These are phyloP conservation scores for Microthyrium microscopicum DNA, from an alignment of 2,329 filamentous ascomycete genomes.

Conservation along the genomic window DNA sequence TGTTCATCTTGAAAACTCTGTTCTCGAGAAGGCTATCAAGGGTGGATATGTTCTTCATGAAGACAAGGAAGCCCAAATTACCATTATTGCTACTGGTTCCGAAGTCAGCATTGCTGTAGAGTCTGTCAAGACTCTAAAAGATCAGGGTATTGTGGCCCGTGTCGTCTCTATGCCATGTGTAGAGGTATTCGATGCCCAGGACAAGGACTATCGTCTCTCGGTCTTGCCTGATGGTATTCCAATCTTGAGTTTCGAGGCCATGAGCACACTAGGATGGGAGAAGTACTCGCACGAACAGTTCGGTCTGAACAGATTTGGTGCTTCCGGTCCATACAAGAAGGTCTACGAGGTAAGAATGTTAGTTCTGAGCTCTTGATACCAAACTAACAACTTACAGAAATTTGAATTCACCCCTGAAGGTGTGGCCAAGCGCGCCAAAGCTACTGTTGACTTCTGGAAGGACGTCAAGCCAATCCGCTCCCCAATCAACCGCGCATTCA, in stretches of 20 bases:
- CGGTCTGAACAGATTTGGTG: constrained; percentile 96
- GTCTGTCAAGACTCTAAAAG: constrained; percentile 76
- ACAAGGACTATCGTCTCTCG: constrained; percentile 86
- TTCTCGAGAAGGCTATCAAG: constrained; percentile 77
- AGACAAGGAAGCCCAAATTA: constrained; percentile 67
- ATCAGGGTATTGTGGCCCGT: constrained; percentile 73
- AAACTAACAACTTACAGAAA: constrained; percentile 50
- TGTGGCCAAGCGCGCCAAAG: constrained; percentile 81
- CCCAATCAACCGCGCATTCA: constrained; percentile 91
- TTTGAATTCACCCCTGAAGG: constrained; percentile 99
- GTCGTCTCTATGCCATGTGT: constrained; percentile 93
- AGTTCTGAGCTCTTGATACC: not conserved
- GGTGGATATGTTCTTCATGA: constrained; percentile 88
- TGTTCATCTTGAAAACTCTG: constrained; percentile 89
- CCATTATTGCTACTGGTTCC: constrained; percentile 85
- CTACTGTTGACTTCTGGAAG: constrained; percentile 97
- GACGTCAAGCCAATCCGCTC: constrained; percentile 73
- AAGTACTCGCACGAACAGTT: constrained; percentile 99
- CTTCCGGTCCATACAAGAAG: constrained; percentile 91
- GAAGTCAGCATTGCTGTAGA: constrained; percentile 91
- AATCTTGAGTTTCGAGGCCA: constrained; percentile 83
- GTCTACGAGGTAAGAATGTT: constrained; percentile 58
- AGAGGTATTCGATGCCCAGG: constrained; percentile 88
- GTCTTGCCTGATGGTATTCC: constrained; percentile 91
- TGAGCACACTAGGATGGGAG: constrained; percentile 97